Evolutionary conservation across 1,284 basidiomycete species (phyloP).

Genomic region (Rhizoctonia solani): DNA sequence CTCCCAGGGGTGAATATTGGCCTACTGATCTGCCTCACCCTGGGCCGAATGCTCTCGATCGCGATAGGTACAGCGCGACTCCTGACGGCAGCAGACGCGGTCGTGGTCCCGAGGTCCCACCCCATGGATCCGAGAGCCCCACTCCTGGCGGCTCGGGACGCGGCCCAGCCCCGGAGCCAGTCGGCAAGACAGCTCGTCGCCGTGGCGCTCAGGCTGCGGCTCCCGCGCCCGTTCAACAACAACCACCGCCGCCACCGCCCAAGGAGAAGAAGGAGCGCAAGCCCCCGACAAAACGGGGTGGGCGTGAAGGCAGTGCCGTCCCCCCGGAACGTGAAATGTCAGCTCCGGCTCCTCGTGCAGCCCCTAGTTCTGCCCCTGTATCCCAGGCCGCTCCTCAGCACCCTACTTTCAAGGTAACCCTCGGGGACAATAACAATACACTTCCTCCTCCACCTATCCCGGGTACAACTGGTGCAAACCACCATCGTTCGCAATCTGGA

Average conservation of each 20-base stretch:
- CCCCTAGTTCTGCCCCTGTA: neutral
- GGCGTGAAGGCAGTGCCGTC: constrained; percentile 25
- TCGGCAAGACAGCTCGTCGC: neutral
- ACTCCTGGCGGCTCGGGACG: neutral
- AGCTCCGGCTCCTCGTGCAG: neutral
- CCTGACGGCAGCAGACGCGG: constrained; percentile 10
- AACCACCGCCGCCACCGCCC: constrained; percentile 44
- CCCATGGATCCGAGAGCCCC: constrained; percentile 25
- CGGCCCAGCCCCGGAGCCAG: neutral
- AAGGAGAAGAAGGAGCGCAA: constrained; percentile 54
- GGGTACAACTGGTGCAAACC: neutral
- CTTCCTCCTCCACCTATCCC: constrained; percentile 33
- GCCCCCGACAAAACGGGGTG: constrained; percentile 44
- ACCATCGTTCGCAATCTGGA: constrained; percentile 21
- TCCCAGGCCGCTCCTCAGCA: constrained; percentile 23
- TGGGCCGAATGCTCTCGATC: constrained; percentile 5
- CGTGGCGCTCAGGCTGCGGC: constrained; percentile 24
- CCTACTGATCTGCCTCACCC: constrained; percentile 11
- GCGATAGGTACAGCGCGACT: constrained; percentile 32
- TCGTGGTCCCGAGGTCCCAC: neutral
- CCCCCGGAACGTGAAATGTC: constrained; percentile 25
- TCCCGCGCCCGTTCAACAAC: constrained; percentile 49
- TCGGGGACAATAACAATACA: constrained; percentile 6
- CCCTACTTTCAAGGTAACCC: constrained; percentile 30
- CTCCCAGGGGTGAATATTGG: constrained; percentile 41